Evolutionary conservation across 768 basidiomycete species (phyloP).

Genomic region (Leucosporidium creatinivorum): DNA sequence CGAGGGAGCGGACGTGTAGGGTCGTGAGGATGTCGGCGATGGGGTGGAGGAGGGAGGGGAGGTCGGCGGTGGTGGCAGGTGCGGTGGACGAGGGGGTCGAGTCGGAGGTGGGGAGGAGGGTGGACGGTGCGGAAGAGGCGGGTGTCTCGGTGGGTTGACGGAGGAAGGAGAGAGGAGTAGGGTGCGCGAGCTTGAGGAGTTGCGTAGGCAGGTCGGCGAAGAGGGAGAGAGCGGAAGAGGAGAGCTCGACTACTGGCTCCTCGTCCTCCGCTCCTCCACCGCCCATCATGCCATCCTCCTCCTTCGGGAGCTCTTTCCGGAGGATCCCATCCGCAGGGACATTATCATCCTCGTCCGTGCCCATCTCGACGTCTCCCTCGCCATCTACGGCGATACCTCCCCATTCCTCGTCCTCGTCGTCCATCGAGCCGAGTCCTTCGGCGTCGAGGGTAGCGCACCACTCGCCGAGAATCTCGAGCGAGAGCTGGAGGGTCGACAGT

Average conservation of each 20-base stretch:
- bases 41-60: constrained; percentile 10
- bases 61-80: not conserved
- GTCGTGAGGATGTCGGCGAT: constrained; percentile 38
- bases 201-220: constrained; percentile 38
- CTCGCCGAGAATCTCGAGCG: constrained; percentile 40
- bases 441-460: constrained; percentile 30
- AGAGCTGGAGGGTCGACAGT: constrained; percentile 42
- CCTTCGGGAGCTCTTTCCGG: not conserved
- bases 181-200: constrained; percentile 38
- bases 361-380: constrained; percentile 14
- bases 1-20: constrained; percentile 44
- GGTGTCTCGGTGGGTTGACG: constrained; percentile 3
- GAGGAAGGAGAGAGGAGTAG: constrained; percentile 41
- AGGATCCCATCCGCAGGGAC: constrained; percentile 5
- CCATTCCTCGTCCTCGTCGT: constrained; percentile 25
- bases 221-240: not conserved
- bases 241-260: constrained; percentile 5
- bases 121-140: constrained; percentile 30
- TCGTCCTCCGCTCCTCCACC: constrained; percentile 30
- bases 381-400: constrained; percentile 22
- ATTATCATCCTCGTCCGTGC: constrained; percentile 13
- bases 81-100: constrained; percentile 8
- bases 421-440: not conserved
- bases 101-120: constrained; percentile 15
- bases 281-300: constrained; percentile 29